Conservation (phyloP, 2,329 filamentous ascomycete species). For the Podosphaera aphanis region DNA sequence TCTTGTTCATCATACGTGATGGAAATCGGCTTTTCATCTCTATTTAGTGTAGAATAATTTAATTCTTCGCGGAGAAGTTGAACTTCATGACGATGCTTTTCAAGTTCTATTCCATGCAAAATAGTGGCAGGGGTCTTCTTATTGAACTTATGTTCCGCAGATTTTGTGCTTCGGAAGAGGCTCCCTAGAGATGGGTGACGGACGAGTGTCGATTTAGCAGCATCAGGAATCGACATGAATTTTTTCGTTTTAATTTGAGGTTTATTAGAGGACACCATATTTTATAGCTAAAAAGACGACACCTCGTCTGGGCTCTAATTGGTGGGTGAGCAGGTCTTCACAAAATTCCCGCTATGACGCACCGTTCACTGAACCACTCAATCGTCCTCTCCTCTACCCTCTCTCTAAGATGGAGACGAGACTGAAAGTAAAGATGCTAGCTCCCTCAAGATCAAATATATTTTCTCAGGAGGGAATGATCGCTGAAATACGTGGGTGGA, state of each 20-base stretch:
- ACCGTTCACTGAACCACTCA: neutral
- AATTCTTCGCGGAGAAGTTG: slow-evolving; percentile 25
- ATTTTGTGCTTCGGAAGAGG: slow-evolving; percentile 45
- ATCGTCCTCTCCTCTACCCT: neutral
- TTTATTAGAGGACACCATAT: slow-evolving; percentile 16
- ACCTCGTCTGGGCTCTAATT: no score
- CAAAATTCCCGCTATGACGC: no score
- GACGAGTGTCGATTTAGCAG: slow-evolving; percentile 14
- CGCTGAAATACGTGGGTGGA: no score
- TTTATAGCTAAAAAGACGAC: neutral
- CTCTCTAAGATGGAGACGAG: no score
- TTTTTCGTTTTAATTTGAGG: slow-evolving; percentile 17
- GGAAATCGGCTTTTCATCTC: slow-evolving; percentile 15
- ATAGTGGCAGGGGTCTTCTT: slow-evolving; percentile 35
- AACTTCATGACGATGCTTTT: slow-evolving; percentile 30
- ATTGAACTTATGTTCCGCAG: slow-evolving; percentile 36
- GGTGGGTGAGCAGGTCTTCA: no score
- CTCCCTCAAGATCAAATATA: no score
- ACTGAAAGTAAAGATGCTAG: no score
- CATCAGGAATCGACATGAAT: slow-evolving; percentile 17
- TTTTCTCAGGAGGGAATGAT: no score
- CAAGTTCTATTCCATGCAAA: slow-evolving; percentile 24
- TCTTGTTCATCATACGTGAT: slow-evolving; percentile 32
- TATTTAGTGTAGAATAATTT: slow-evolving; percentile 26
- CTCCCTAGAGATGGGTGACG: slow-evolving; percentile 29